Evolutionary conservation across 1,139 yeast genomes (phyloP), one percentile per base, ranked within the genome.

Genomic region (Magnusiomyces paraingens): DNA sequence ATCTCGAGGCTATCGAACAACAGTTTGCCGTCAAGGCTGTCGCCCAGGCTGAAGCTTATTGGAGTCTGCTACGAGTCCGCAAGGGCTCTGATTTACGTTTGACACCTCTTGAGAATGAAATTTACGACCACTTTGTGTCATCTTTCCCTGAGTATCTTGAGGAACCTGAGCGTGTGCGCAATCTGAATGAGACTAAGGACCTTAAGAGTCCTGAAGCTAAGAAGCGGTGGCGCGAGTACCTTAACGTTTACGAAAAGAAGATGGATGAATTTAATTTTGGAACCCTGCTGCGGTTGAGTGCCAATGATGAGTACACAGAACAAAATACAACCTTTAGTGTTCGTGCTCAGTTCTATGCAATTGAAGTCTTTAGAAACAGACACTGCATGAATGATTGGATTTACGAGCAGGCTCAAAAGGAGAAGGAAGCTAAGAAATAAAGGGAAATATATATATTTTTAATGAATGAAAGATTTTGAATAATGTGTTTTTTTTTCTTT

Each of bases 1-100:
- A 81, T 66, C 70, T 80, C 60, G 85, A 81, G 64, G 85, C 81
- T 60, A 88, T 93, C 66, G 98, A 91, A 72, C 87, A 82, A 79
- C 97, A 91, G 74, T 93, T 93, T 67, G 98, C 99, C 51, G 99
- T 94, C 59, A 90, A 88, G 73, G 99, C 98, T 8, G 99, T 94
- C 26, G 83, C 82, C 71, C 98, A 94, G 70, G 94, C 96, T 58
- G 95, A 88, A 69, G 84, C 96, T 2, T 94, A 93, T 78, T 93
- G 96, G 96, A 77, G 78, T 52, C 73, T 94, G 57, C 72, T 94
- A 54, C 79, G 79, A 58, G 81, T 82, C 62, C 75, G 90, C 52
- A 85, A 87, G 54, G 98, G 95, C 15, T 80, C 95, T 44, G 80
- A 79, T 61, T 76, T 93, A 61, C 86, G 82, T 67, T 75, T 93